phyloP scores from a whole-genome alignment of 2,329 filamentous ascomycete species.

The Aureobasidium sp. region DNA sequence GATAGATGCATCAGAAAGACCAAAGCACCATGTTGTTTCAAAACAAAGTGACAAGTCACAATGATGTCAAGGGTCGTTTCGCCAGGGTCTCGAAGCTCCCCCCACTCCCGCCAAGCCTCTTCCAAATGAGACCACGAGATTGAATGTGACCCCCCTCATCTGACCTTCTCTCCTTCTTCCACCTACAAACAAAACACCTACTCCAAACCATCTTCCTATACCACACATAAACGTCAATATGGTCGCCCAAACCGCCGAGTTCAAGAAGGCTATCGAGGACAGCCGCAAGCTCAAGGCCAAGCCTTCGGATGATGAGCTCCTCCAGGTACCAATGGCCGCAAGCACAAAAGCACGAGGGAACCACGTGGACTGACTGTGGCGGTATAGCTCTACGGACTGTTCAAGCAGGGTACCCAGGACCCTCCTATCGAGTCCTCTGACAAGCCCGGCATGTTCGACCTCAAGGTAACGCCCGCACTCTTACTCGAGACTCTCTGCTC shows the following conservation, averaged over 20 bases:
- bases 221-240: slow-evolving; percentile 7
- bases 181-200: background rate
- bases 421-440: slow-evolving; percentile 29
- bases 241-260: slow-evolving; percentile 49
- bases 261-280: slow-evolving; percentile 66
- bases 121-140: slow-evolving; percentile 1
- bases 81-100: slow-evolving; percentile 1
- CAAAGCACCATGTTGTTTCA: background rate
- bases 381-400: slow-evolving; percentile 43
- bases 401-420: slow-evolving; percentile 36
- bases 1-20: background rate
- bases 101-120: background rate
- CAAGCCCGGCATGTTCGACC: slow-evolving; percentile 59
- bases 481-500: background rate
- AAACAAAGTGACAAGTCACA: background rate
- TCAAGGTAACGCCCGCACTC: slow-evolving; percentile 47
- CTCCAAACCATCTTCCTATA: background rate
- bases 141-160: background rate
- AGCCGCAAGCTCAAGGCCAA: slow-evolving; percentile 60
- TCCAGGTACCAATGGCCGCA: slow-evolving; percentile 36
- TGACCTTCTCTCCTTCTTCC: background rate
- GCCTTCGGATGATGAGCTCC: slow-evolving; percentile 56
- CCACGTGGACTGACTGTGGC: background rate
- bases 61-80: background rate
- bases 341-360: background rate